phyloP scores from a whole-genome alignment of 805 yeast genomes.

The Saccharomycopsis capsularis region DNA sequence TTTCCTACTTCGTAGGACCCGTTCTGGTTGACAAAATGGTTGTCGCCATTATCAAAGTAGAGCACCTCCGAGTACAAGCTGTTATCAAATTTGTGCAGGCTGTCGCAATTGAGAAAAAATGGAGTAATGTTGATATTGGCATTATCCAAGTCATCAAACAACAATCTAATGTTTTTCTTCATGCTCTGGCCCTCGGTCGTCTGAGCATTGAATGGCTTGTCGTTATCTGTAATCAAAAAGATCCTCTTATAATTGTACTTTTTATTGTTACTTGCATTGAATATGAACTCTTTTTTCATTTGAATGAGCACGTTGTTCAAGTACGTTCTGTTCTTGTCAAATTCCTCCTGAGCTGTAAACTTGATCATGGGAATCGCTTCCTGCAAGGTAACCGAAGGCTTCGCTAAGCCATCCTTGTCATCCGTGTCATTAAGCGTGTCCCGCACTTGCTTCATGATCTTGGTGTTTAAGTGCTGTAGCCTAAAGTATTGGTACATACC shows the following conservation, averaged over 20 bases:
- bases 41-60: conserved; percentile 24
- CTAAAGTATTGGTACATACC: conserved; percentile 47
- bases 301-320: conserved; percentile 41
- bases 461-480: conserved; percentile 47
- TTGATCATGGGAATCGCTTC: conserved; percentile 28
- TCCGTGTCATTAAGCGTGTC: conserved; percentile 42
- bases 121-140: conserved; percentile 52
- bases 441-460: conserved; percentile 49
- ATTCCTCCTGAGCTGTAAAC: conserved; percentile 23
- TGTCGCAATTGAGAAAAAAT: conserved; percentile 40
- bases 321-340: conserved; percentile 26
- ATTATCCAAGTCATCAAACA: conserved; percentile 54
- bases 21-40: conserved; percentile 23
- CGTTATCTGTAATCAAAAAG: conserved; percentile 70
- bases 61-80: conserved; percentile 50
- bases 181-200: conserved; percentile 24
- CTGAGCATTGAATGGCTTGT: conserved; percentile 46
- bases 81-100: conserved; percentile 36
- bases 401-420: conserved; percentile 19
- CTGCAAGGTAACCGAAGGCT: conserved; percentile 14
- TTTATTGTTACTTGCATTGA: conserved; percentile 33
- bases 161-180: conserved; percentile 44
- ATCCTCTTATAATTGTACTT: conserved; percentile 51
- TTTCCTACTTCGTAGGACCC: conserved; percentile 1
- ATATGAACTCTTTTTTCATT: conserved; percentile 49